phyloP scores from a whole-genome alignment of 305 asterid species.

The Fraxinus floribunda region DNA sequence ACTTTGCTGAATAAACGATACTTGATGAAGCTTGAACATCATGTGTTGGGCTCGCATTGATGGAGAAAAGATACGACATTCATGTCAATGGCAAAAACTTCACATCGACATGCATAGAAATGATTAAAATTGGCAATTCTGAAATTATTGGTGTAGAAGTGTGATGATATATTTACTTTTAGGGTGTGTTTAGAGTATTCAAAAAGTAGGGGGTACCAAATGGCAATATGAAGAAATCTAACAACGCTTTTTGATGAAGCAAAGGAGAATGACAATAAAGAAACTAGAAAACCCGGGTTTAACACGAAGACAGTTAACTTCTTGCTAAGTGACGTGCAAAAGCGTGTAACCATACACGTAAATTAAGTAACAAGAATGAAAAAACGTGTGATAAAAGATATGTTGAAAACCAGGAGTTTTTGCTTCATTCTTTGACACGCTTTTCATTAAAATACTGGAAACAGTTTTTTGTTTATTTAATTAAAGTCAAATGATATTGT shows the following conservation, averaged over 20 bases:
- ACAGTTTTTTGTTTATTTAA: background rate
- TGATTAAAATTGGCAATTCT: background rate
- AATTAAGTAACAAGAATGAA: slow-evolving; percentile 1
- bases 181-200: background rate
- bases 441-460: background rate
- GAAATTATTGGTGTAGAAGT: background rate
- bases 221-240: slow-evolving; percentile 14
- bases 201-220: background rate
- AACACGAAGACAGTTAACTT: slow-evolving; percentile 24
- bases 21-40: background rate
- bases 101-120: background rate
- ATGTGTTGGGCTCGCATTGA: no score
- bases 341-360: slow-evolving; percentile 3
- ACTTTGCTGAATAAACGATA: background rate
- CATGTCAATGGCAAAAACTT: no score
- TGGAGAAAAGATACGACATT: background rate
- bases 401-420: background rate
- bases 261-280: slow-evolving; percentile 25
- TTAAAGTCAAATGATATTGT: background rate
- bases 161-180: background rate
- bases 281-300: slow-evolving; percentile 9
- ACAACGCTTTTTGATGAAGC: slow-evolving; percentile 30
- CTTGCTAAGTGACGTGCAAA: slow-evolving; percentile 20
- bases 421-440: background rate
- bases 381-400: background rate